Evolutionary conservation across 2,329 filamentous ascomycete species (phyloP).

Genomic region (Calonectria pauciramosa): DNA sequence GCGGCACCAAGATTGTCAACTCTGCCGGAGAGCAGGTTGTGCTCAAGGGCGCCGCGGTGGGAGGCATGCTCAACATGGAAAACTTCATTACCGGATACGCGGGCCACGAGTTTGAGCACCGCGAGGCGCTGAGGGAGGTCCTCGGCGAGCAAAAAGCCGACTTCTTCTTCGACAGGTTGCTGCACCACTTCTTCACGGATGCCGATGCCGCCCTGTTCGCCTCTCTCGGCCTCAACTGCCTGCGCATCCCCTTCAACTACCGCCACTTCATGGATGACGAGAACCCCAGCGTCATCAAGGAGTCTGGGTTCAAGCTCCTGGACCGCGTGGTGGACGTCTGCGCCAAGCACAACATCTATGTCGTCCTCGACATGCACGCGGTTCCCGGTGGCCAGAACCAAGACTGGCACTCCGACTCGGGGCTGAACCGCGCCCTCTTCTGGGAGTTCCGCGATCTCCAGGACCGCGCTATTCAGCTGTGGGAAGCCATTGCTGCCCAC

Average conservation of each 20-base stretch:
- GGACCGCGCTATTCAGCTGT: constrained; percentile 59
- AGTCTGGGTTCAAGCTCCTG: constrained; percentile 62
- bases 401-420: constrained; percentile 61
- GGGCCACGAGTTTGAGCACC: constrained; percentile 69
- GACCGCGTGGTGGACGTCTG: constrained; percentile 64
- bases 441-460: constrained; percentile 63
- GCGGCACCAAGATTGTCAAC: constrained; percentile 58
- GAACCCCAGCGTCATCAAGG: constrained; percentile 62
- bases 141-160: constrained; percentile 69
- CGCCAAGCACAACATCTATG: constrained; percentile 57
- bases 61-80: constrained; percentile 62
- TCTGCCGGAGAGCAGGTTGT: constrained; percentile 59
- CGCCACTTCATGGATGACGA: constrained; percentile 68
- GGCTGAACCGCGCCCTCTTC: constrained; percentile 56
- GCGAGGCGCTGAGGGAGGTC: constrained; percentile 58
- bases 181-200: constrained; percentile 72
- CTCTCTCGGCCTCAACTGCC: constrained; percentile 68
- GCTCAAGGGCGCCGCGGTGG: constrained; percentile 53
- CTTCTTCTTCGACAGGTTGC: constrained; percentile 71
- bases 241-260: constrained; percentile 73
- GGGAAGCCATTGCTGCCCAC: constrained; percentile 57
- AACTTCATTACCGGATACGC: constrained; percentile 76
- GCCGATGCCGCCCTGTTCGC: constrained; percentile 71
- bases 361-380: constrained; percentile 60
- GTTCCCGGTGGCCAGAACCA: constrained; percentile 62